Evolutionary conservation across 148 eudicot genomes (phyloP).

Genomic region (Vaccinium vitisidaea): DNA sequence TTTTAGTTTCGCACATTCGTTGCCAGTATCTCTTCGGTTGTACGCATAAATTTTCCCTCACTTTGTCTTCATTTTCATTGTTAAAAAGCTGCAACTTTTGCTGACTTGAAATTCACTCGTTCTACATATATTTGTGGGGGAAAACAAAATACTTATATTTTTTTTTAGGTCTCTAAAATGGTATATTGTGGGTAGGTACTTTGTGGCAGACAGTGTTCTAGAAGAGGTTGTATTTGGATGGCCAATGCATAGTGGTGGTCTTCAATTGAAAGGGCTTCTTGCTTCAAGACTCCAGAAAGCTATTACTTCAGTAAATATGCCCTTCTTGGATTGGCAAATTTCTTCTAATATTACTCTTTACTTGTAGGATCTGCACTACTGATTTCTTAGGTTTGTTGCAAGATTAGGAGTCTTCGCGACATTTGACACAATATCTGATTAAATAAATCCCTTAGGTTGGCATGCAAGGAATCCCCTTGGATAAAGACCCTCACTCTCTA

Average conservation of each 20-base stretch:
- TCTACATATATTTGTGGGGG: neutral
- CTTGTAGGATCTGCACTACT: neutral
- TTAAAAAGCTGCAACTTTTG: neutral
- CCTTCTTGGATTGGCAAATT: constrained; percentile 5
- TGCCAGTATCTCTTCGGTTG: neutral
- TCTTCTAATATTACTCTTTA: neutral
- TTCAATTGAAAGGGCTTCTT: constrained; percentile 61
- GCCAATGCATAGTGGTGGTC: constrained; percentile 75
- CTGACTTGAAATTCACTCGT: neutral
- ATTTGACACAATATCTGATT: constrained; percentile 1
- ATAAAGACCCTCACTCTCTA: constrained; percentile 86
- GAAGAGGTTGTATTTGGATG: constrained; percentile 93
- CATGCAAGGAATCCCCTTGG: constrained; percentile 72
- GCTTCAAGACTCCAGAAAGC: constrained; percentile 79
- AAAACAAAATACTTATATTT: neutral
- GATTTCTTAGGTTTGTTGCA: neutral
- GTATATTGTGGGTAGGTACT: constrained; percentile 46
- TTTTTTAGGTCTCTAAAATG: constrained; percentile 10
- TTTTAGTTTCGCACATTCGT: neutral
- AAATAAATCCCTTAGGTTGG: constrained; percentile 61
- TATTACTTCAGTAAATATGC: constrained; percentile 59
- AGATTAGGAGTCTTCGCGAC: neutral
- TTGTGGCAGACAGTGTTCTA: constrained; percentile 75
- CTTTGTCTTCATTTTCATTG: neutral
- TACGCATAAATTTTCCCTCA: neutral